These are phyloP conservation scores for Hortaea sp. DNA, from an alignment of 2,329 filamentous ascomycete genomes.

Conservation along the genomic window DNA sequence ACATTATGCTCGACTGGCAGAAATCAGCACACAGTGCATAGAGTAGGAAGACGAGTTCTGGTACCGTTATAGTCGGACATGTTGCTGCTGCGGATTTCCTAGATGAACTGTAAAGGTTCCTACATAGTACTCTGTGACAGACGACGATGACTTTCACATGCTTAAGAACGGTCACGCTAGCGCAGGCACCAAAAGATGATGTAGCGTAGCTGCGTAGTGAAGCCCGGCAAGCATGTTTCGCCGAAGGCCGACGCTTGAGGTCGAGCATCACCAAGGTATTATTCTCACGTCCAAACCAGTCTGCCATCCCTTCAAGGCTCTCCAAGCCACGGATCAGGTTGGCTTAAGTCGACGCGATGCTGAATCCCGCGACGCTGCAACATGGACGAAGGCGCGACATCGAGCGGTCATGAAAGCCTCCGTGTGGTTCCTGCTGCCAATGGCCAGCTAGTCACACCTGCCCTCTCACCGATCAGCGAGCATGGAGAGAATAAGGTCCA, in stretches of 20 bases:
- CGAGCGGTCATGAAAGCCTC: not conserved
- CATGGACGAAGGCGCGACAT: not conserved
- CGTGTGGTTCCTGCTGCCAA: not conserved
- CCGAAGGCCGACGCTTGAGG: not conserved
- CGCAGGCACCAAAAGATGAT: not conserved
- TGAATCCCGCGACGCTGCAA: not conserved
- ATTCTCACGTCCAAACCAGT: no score
- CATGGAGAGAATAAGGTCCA: conserved; percentile 7
- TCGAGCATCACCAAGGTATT: not conserved
- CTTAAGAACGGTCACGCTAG: not conserved
- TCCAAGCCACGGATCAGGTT: not conserved
- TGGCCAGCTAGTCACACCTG: conserved; percentile 19
- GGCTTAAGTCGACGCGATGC: not conserved
- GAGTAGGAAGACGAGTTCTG: not conserved
- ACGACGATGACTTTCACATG: not conserved
- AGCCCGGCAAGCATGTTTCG: not conserved
- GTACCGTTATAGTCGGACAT: conserved; percentile 41
- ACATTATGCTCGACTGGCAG: conserved; percentile 38
- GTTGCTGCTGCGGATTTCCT: no score
- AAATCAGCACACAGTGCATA: not conserved
- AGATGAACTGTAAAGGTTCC: no score
- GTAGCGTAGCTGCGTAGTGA: not conserved
- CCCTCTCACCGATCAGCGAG: conserved; percentile 21
- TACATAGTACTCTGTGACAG: no score
- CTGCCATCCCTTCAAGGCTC: no score